Conservation (phyloP, 352 stramenopile genomes). For the Globisporangium radiosum region DNA sequence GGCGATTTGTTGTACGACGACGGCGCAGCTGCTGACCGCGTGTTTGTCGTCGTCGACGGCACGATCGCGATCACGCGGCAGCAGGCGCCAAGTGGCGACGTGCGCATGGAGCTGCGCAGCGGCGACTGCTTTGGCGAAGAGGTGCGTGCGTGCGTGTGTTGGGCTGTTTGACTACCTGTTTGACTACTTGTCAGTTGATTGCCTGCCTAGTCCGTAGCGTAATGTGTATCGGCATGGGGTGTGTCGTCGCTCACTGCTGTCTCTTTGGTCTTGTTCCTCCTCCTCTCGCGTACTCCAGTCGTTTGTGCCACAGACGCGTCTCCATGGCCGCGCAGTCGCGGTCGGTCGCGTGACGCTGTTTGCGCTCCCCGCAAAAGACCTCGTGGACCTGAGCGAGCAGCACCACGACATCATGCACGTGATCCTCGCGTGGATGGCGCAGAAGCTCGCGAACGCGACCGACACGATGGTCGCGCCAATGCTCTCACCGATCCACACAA, state of each 20-base stretch:
- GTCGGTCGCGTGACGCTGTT: constrained; percentile 62
- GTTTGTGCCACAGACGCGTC: constrained; percentile 50
- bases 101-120: constrained; percentile 43
- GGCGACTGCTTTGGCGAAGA: constrained; percentile 83
- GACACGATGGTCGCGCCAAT: constrained; percentile 60
- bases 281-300: constrained; percentile 27
- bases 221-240: no score
- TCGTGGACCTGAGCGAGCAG: constrained; percentile 71
- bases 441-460: constrained; percentile 60
- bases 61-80: constrained; percentile 43
- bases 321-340: constrained; percentile 33
- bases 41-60: constrained; percentile 74
- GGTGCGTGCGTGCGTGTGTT: constrained; percentile 12
- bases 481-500: constrained; percentile 29
- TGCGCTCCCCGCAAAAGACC: constrained; percentile 66
- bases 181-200: neutral
- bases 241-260: neutral
- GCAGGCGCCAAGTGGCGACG: constrained; percentile 10
- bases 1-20: constrained; percentile 48
- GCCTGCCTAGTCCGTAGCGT: no score
- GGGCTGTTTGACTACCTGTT: neutral
- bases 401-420: constrained; percentile 83
- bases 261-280: neutral
- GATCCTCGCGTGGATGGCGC: constrained; percentile 68
- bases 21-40: constrained; percentile 29